Conservation (phyloP, 176 grass and related monocot species). For the Musa troglodytarum region DNA sequence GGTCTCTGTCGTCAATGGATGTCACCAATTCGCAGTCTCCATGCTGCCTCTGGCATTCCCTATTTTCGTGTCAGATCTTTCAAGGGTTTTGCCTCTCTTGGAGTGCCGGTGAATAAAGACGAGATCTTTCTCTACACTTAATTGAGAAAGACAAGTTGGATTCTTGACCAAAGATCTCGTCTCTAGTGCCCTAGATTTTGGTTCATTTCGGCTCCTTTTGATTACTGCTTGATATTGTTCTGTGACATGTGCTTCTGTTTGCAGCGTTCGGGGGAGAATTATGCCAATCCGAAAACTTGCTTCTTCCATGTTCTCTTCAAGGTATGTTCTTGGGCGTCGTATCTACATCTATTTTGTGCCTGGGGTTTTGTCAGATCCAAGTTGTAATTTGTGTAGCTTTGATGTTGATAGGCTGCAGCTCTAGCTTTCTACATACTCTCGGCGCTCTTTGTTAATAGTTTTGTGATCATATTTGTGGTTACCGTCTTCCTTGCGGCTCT, state of each 20-base stretch:
- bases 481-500: constrained; percentile 92
- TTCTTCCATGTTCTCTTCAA: constrained; percentile 97
- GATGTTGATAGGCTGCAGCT: constrained; percentile 39
- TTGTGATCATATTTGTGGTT: constrained; percentile 96
- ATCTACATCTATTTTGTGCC: background rate
- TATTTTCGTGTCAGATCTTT: background rate
- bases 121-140: background rate
- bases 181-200: background rate
- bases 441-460: constrained; percentile 80
- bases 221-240: background rate
- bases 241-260: background rate
- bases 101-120: background rate
- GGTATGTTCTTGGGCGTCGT: constrained; percentile 22
- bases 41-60: background rate
- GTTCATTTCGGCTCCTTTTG: background rate
- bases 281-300: constrained; percentile 82
- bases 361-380: background rate
- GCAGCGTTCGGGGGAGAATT: constrained; percentile 72
- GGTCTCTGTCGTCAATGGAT: background rate
- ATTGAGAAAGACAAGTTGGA: background rate
- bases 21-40: background rate
- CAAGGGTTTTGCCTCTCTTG: background rate
- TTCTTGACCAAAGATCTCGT: background rate
- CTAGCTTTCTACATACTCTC: constrained; percentile 87
- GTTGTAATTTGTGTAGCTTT: constrained; percentile 10